Base-by-base conservation (phyloP, 2,329 filamentous ascomycete species). In the Ceratocystis cubensis region DNA sequence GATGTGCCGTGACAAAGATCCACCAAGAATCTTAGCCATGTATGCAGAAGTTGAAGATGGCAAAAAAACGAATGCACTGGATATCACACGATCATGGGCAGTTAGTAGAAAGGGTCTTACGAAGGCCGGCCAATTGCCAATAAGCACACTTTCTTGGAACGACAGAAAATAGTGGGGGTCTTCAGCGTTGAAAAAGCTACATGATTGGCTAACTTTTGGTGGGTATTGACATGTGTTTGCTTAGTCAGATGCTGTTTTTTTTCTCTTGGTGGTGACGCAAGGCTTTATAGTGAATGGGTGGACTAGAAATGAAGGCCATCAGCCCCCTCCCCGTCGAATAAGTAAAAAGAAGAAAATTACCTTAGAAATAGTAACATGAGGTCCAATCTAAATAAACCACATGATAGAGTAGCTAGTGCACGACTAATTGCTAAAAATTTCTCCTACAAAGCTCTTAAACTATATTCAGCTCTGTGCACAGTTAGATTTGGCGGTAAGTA, bases 71-170 rank as follows among this genome's bases (percentile, higher is more conserved):
- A 22, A 50, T 25, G 46, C 46, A 50, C n/a, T 10, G 22, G 46
- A 57, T 57, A 30, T 57, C 53, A 57, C 28, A 30, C 53, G n/a
- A 50, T 50, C 53, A 57, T 57, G 22, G 22, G 22, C n/a, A 57
- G 15, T 28, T 57, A 6, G 53, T 17, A 17, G 53, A 57, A 57
- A 57, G 53, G 53, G 53, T 30, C 53, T 57, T 57, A 17, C 13
- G 22, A 57, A 57, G 25, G 37, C 37, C 37, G 10, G 37, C 37
- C 53, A 57, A 30, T 41, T 13, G 20, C 46, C 53, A 57, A 17
- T 28, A 22, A 17, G 30, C 30, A 10, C 22, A 30, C 53, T 30
- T 57, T 30, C 3, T n/a, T 57, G 25, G 53, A 33, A 28, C 37
- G 53, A 57, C 53, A n/a, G 25, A 2, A 57, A 33, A 57, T 28